These are phyloP conservation scores for Neofusicoccum kwambonambiense DNA, from an alignment of 2,329 filamentous ascomycete genomes.

Conservation along the genomic window DNA sequence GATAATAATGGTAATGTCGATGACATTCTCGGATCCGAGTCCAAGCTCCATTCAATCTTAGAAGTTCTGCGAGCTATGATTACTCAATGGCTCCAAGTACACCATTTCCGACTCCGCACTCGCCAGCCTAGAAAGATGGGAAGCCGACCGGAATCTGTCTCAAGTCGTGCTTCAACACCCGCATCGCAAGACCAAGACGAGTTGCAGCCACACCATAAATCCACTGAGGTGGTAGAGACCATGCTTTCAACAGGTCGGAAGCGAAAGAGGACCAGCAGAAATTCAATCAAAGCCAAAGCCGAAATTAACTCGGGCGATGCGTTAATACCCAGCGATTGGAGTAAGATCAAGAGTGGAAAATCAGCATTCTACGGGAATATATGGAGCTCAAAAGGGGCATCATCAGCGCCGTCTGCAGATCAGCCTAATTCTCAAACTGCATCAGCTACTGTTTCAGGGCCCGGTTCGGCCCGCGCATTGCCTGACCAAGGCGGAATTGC, in stretches of 20 bases:
- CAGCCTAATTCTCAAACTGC: not conserved
- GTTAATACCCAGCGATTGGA: conserved; percentile 37
- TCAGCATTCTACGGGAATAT: conserved; percentile 31
- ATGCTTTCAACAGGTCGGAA: conserved; percentile 20
- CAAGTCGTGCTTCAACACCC: conserved; percentile 1
- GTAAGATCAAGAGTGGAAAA: conserved; percentile 45
- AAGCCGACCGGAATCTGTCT: conserved; percentile 3
- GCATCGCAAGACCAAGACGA: not conserved
- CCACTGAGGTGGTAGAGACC: not conserved
- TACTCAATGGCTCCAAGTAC: conserved; percentile 70
- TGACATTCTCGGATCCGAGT: conserved; percentile 27
- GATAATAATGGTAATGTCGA: conserved; percentile 23
- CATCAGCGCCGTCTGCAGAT: not conserved
- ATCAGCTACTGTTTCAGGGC: not conserved
- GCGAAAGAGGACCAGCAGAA: conserved; percentile 23
- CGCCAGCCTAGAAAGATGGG: conserved; percentile 17
- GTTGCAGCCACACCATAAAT: not conserved
- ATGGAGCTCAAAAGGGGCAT: conserved; percentile 17
- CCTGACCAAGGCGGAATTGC: not conserved
- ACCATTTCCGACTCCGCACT: conserved; percentile 62
- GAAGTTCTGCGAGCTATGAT: conserved; percentile 69
- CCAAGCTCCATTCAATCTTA: conserved; percentile 53
- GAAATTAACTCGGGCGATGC: not conserved
- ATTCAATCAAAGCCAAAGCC: not conserved
- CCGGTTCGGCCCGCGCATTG: conserved; percentile 8